Evolutionary conservation across 305 asterid genomes (phyloP), one percentile per base, ranked within the genome.

Genomic region (Salvia sclarea): DNA sequence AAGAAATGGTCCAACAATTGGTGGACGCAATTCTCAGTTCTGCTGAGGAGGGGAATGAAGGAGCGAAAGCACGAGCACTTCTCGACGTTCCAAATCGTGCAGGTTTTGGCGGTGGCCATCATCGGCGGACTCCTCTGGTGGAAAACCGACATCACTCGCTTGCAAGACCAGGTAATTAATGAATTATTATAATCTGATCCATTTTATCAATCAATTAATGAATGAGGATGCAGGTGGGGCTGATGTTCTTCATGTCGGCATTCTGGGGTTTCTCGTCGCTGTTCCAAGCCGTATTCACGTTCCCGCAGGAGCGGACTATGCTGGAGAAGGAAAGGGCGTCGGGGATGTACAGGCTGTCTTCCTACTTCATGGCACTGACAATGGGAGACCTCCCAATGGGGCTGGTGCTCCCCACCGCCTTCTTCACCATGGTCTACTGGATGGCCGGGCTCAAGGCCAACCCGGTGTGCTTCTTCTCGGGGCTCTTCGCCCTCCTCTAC

Each of bases 81-180:
- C 70, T 83, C 94, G 0, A 37, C n/a, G 17, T 81, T 88, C 53
- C 80, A 81, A 72, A 79, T 88, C 28, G 77, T 52, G 1, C 91
- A 93, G 45, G 88, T 90, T 3, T 14, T 83, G 0, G 41, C 21
- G 0, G 83, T 82, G 1, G 66, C 96, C 14, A 1, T 90, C 21
- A 65, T 93, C 0, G 40, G 62, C 8, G 97, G 95, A 3, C 76
- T 81, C 11, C 76, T 93, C 3, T 93, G 98, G 98, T 93, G 96
- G 95, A 61, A 74, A 67, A 83, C 95, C 1, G 66, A 78, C 33
- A 48, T 18, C 8, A 58, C 18, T 13, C 84, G 82, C 71, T 75
- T 92, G 52, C 93, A 88, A 80, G 97, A 92, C 45, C 95, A 92
- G 95, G 98, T 30, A n/a, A n/a, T n/a, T n/a, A n/a, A n/a, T n/a